Evolutionary conservation across 768 basidiomycete species (phyloP).

Genomic region (Trametes sanguinea): DNA sequence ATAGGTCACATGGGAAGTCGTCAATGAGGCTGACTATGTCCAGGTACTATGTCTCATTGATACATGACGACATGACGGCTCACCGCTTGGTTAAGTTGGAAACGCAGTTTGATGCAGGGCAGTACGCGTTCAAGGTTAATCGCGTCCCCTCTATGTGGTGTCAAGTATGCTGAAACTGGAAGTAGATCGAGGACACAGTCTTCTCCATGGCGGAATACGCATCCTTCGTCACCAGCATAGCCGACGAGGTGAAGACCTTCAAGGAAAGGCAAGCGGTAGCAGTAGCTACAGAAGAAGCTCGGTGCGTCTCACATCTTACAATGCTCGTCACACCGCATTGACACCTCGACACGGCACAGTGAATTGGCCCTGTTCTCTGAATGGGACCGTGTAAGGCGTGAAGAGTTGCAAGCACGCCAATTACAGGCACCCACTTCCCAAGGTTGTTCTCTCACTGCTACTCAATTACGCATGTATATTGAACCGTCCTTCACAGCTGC

Average conservation of each 20-base stretch:
- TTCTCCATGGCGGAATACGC: constrained; percentile 58
- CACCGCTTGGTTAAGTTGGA: constrained; percentile 42
- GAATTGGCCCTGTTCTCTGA: constrained; percentile 14
- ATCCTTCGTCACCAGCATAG: constrained; percentile 42
- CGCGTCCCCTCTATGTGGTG: not conserved
- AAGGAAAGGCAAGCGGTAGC: constrained; percentile 41
- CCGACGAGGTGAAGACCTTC: constrained; percentile 45
- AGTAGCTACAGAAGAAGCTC: constrained; percentile 41
- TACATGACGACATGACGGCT: not conserved
- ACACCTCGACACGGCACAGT: not conserved
- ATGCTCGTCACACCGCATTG: not conserved
- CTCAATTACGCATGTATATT: not conserved
- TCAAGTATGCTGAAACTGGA: not conserved
- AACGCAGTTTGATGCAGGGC: constrained; percentile 52
- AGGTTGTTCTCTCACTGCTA: not conserved
- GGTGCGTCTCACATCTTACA: constrained; percentile 29
- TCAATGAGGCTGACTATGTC: constrained; percentile 50
- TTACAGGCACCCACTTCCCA: not conserved
- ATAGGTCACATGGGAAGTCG: constrained; percentile 52
- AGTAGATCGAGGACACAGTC: constrained; percentile 48
- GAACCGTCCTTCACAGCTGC: not conserved
- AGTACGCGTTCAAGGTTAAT: constrained; percentile 51
- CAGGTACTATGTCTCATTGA: constrained; percentile 36
- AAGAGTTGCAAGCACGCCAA: constrained; percentile 6
- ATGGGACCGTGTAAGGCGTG: constrained; percentile 17